Conservation (phyloP, 2,329 filamentous ascomycete genomes). For the Pseudogymnoascus sp. region DNA sequence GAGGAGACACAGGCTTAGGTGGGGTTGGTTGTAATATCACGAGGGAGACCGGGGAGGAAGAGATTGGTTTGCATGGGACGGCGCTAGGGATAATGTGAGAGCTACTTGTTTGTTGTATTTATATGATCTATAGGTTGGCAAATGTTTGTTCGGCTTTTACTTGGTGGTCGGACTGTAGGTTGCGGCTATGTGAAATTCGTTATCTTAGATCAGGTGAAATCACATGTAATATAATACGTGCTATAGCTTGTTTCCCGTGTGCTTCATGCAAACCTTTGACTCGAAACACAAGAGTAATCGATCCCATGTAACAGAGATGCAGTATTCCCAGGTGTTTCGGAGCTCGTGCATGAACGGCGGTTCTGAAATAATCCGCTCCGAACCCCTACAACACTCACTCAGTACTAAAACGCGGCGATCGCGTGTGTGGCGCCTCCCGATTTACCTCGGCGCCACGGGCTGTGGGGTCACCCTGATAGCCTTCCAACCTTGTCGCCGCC, state of each 20-base stretch:
- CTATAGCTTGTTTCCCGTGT: not conserved
- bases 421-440: not conserved
- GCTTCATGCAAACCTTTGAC: not conserved
- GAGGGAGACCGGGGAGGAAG: not conserved
- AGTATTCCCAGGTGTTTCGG: not conserved
- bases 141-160: not conserved
- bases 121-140: not conserved
- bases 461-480: not conserved
- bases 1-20: not conserved
- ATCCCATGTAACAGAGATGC: not conserved
- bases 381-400: not conserved
- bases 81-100: not conserved
- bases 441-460: not conserved
- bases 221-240: not conserved
- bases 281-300: not conserved
- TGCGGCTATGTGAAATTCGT: not conserved
- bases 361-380: not conserved
- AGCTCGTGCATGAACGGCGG: not conserved
- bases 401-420: not conserved
- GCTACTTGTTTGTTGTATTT: not conserved
- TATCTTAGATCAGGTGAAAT: not conserved
- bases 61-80: not conserved
- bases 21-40: not conserved
- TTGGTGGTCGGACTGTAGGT: not conserved
- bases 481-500: not conserved